phyloP scores from a whole-genome alignment of 176 grass and related monocot species.

The Oryza coarctata region DNA sequence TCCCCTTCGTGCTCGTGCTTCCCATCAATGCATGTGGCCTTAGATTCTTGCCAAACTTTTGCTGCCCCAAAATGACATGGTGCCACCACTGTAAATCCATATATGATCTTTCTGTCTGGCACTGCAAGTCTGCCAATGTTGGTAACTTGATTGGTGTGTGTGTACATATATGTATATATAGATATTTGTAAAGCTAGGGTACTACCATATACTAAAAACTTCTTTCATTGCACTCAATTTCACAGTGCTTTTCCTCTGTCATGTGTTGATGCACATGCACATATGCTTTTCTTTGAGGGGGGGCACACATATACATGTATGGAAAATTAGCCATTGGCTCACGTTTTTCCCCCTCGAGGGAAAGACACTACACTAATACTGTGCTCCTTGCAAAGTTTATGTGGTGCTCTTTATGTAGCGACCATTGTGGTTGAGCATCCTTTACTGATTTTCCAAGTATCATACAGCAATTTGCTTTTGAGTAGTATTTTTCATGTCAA shows the following conservation, averaged over 20 bases:
- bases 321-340: constrained; percentile 2
- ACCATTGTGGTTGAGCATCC: neutral
- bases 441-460: neutral
- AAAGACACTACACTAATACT: neutral
- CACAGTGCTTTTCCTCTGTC: constrained; percentile 21
- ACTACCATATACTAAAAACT: neutral
- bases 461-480: neutral
- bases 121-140: neutral
- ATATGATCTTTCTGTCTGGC: neutral
- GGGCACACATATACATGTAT: neutral
- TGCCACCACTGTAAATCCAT: neutral
- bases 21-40: constrained; percentile 24
- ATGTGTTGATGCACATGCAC: constrained; percentile 13
- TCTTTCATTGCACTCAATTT: constrained; percentile 12
- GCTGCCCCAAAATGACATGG: neutral
- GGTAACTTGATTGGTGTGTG: neutral
- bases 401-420: neutral
- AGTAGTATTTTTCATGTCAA: constrained; percentile 9
- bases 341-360: neutral
- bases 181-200: no score
- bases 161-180: neutral
- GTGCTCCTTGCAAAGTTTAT: constrained; percentile 33
- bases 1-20: constrained; percentile 1
- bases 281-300: neutral
- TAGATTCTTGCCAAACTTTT: constrained; percentile 26